Percentiles rank a stretch among this genome's conserved stretches.
Conservation (phyloP, 2,329 filamentous ascomycete species). For the Colletotrichum godetiae region DNA sequence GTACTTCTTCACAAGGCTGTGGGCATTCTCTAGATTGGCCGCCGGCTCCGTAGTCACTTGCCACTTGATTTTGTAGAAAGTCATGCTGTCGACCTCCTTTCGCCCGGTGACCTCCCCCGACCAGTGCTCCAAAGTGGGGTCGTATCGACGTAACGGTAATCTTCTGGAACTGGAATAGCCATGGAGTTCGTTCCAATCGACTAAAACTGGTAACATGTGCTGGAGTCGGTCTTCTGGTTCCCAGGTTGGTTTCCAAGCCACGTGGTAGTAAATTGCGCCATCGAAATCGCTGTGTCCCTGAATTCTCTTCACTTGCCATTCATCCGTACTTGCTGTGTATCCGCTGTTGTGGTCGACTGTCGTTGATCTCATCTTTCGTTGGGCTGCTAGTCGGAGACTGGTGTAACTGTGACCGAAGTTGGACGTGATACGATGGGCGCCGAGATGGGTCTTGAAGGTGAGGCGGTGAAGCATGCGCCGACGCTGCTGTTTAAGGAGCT, state of each 20-base stretch:
- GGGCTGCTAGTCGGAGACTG: not conserved
- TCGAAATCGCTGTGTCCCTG: not conserved
- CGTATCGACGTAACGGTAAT: not conserved
- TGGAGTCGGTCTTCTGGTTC: not conserved
- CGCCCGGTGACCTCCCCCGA: not conserved
- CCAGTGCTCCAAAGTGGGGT: not conserved
- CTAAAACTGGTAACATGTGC: not conserved
- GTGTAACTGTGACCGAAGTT: not conserved
- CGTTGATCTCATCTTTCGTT: not conserved
- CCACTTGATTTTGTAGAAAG: not conserved
- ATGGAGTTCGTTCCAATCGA: not conserved
- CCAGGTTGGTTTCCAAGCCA: slow-evolving; percentile 6
- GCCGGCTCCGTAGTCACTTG: not conserved
- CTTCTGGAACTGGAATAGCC: not conserved
- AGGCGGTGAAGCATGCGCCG: not conserved
- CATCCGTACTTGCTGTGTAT: not conserved
- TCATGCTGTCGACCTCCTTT: not conserved
- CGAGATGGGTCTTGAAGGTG: not conserved
- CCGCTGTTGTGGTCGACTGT: not conserved
- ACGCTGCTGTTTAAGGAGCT: not conserved
- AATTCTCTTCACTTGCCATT: not conserved
- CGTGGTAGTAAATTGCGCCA: not conserved
- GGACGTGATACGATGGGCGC: not conserved
- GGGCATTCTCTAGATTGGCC: slow-evolving; percentile 1
- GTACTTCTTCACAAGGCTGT: not conserved